These are phyloP conservation scores for Medicago lupulina DNA, from an alignment of 306 rosid species.

Conservation along the genomic window DNA sequence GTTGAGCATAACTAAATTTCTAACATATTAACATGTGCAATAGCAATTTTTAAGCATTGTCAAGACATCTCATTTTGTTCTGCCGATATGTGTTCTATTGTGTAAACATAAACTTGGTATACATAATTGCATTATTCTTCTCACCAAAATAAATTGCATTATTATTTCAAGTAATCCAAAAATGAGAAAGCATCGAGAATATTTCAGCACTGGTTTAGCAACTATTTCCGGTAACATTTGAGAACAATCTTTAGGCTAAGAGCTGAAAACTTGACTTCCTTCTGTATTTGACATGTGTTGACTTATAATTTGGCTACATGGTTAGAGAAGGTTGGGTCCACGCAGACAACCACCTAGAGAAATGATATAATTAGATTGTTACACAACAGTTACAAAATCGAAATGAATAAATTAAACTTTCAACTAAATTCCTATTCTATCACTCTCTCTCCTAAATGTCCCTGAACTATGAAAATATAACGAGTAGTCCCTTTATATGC, in stretches of 20 bases:
- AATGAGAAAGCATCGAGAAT: neutral
- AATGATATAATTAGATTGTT: conserved; percentile 24
- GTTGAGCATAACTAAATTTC: too few species aligned
- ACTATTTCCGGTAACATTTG: conserved; percentile 25
- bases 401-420: too few species aligned
- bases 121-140: neutral
- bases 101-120: conserved; percentile 5
- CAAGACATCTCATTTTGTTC: neutral
- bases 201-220: conserved; percentile 14
- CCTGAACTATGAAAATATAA: too few species aligned
- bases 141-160: neutral
- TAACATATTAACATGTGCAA: too few species aligned
- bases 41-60: too few species aligned
- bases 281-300: conserved; percentile 23
- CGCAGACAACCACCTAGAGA: conserved; percentile 83
- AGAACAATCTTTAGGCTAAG: conserved; percentile 28
- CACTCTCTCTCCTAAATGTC: too few species aligned
- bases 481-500: too few species aligned
- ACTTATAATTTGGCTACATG: conserved; percentile 74
- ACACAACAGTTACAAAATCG: too few species aligned
- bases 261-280: conserved; percentile 23
- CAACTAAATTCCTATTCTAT: too few species aligned
- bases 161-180: conserved; percentile 23
- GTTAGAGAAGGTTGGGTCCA: conserved; percentile 69
- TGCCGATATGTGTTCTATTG: neutral